Evolutionary conservation across 768 basidiomycete species (phyloP), one percentile per base, ranked within the genome.

Genomic region (Boletus reticulatus): DNA sequence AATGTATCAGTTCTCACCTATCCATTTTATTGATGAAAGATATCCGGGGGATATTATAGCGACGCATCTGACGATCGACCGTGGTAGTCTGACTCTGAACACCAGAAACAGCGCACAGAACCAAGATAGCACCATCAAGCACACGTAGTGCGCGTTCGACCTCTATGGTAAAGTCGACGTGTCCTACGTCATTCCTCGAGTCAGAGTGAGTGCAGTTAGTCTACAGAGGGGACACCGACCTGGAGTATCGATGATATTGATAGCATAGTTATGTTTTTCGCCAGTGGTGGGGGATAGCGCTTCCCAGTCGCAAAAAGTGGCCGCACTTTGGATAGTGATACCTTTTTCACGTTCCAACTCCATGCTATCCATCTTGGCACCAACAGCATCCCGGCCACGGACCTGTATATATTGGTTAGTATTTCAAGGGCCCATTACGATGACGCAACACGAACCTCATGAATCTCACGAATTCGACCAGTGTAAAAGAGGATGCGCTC

Each of bases 341-440:
- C 97, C 97, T 76, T 99, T 98, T 74, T 98, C 97, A 45, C 96
- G 81, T 72, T 99, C 97, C 5, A 99, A 78, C 59, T 99, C 97
- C 97, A 99, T 99, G 63, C 89, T 92, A 73, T 99, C 97, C 97
- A 99, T 99, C 78, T 99, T 99, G 9, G 97, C 97, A 50, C 97
- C 97, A 19, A 98, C 94, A 29, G 88, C 86, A 71, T 99, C 97
- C 51, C 90, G 83, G 43, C 97, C 97, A 57, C 97, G 82, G 57
- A 96, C 92, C 90, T 92, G 64, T 13, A 39, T 16, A 17, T 11
- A 16, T 16, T 8, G 43, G 43, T 22, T 56, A 16, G 12, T 36
- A 9, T 4, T 24, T 29, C 9, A n/a, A 43, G 10, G 12, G 16
- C 22, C n/a, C 27, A 12, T 17, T 43, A 14, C 17, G 2, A 37